Base-by-base conservation (phyloP, 2,329 filamentous ascomycete species). In the Beauveria pseudobassiana region DNA sequence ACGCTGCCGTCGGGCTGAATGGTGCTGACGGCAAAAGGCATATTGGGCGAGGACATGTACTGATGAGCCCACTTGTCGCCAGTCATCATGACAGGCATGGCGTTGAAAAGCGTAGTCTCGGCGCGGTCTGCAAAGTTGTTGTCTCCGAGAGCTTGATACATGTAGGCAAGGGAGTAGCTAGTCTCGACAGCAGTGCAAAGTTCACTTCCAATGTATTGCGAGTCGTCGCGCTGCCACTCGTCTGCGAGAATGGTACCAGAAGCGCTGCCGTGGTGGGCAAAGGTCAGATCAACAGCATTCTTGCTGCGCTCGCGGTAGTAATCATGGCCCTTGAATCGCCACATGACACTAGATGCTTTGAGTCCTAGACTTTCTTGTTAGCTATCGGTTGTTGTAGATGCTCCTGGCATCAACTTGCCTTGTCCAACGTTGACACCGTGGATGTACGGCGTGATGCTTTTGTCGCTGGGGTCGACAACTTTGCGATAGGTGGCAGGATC, bases 1-100 rank as follows among this genome's bases (percentile, higher is more conserved):
- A 66, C 65, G 7, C 52, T 52, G 20, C 67, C 66, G n/a, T 68
- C 57, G 28, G 43, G 20, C 14, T 50, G 50, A n/a, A 80, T 83
- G 0, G 77, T 79, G 8, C 71, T 73, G 14, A 70, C 63, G 8
- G 72, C 69, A 20, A 82, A 78, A 3, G 81, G 80, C 65, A 83
- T 80, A 64, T 85, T 85, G 0, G 78, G 76, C 65, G 83, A 75
- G 3, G 75, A 72, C 61, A 85, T 75, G 64, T 85, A 85, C 67
- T 84, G 80, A 66, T 80, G 81, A 26, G 76, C 75, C 82, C 82
- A 85, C 76, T 69, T 82, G 65, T 83, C 77, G 1, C 77, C 75
- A 20, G 77, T 78, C 30, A 83, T 67, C 64, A 78, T 78, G 3
- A 75, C 79, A 1, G 82, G 82, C 3, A 85, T 68, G 2, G 81